phyloP scores from a whole-genome alignment of 1,139 yeast species.

The Debaryomycetaceae sp. region DNA sequence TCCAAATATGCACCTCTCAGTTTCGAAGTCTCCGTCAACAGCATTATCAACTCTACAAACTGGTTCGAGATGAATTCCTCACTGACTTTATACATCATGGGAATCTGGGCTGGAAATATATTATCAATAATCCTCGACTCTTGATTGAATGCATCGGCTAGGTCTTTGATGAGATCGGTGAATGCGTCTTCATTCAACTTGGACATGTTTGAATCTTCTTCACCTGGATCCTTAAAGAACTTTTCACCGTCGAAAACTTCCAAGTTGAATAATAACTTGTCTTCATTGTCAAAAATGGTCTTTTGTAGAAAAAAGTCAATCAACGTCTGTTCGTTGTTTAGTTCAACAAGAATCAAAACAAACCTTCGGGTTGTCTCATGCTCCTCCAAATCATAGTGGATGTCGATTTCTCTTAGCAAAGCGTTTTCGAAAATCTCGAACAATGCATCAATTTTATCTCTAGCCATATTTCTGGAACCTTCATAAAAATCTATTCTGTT shows the following conservation, averaged over 20 bases:
- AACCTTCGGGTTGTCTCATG: constrained; percentile 32
- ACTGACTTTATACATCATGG: constrained; percentile 48
- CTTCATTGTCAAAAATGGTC: constrained; percentile 39
- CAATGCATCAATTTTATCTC: constrained; percentile 52
- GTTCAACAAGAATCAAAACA: constrained; percentile 32
- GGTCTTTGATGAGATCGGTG: constrained; percentile 20
- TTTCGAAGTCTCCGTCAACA: constrained; percentile 29
- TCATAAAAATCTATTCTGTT: constrained; percentile 37
- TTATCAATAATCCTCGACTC: constrained; percentile 35
- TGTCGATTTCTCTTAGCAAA: constrained; percentile 65
- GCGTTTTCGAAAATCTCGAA: constrained; percentile 74
- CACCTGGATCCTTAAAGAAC: constrained; percentile 15
- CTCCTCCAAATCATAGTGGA: constrained; percentile 52
- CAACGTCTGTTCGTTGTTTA: constrained; percentile 42
- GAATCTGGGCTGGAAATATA: constrained; percentile 38
- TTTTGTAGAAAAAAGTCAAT: constrained; percentile 47
- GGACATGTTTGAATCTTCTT: constrained; percentile 1
- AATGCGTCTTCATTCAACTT: constrained; percentile 16
- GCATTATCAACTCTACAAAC: constrained; percentile 31
- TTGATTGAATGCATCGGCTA: constrained; percentile 33
- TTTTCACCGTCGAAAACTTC: constrained; percentile 19
- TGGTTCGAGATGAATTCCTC: constrained; percentile 45
- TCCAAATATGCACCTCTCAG: constrained; percentile 22
- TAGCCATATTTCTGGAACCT: constrained; percentile 29
- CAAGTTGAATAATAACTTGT: constrained; percentile 28